Conservation (phyloP, 1,284 basidiomycete genomes). For the Baeospora myosura region DNA sequence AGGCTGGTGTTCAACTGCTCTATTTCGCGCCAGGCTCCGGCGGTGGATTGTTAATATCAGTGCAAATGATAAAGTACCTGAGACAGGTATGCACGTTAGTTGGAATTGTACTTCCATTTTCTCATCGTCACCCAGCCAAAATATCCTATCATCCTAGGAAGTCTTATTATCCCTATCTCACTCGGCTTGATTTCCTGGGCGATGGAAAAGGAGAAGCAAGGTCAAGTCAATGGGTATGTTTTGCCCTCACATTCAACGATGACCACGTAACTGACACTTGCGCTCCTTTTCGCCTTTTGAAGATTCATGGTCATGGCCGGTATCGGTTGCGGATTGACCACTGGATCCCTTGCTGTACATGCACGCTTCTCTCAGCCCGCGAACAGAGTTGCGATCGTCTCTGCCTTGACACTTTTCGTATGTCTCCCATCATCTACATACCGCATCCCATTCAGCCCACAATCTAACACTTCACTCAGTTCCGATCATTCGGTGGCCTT, state of each 20-base stretch:
- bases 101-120: too few relatives aligned
- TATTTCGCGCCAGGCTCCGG: slow-evolving; percentile 38
- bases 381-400: slow-evolving; percentile 29
- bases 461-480: slow-evolving; percentile 21
- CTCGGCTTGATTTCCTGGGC: slow-evolving; percentile 37
- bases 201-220: slow-evolving; percentile 29
- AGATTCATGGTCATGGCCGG: slow-evolving; percentile 42
- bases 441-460: not conserved
- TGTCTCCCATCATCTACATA: slow-evolving; percentile 14
- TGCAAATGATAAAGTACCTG: slow-evolving; percentile 4
- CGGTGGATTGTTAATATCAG: slow-evolving; percentile 22
- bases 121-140: slow-evolving; percentile 28
- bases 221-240: slow-evolving; percentile 30
- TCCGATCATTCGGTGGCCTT: slow-evolving; percentile 41
- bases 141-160: slow-evolving; percentile 32
- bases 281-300: not conserved
- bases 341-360: slow-evolving; percentile 34
- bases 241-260: not conserved
- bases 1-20: slow-evolving; percentile 38
- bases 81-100: too few relatives aligned
- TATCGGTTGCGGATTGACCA: slow-evolving; percentile 34
- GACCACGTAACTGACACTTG: not conserved
- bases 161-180: slow-evolving; percentile 27
- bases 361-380: slow-evolving; percentile 38
- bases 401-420: slow-evolving; percentile 38